Conservation (phyloP, 805 yeast genomes). For the Pichia paraexigua region DNA sequence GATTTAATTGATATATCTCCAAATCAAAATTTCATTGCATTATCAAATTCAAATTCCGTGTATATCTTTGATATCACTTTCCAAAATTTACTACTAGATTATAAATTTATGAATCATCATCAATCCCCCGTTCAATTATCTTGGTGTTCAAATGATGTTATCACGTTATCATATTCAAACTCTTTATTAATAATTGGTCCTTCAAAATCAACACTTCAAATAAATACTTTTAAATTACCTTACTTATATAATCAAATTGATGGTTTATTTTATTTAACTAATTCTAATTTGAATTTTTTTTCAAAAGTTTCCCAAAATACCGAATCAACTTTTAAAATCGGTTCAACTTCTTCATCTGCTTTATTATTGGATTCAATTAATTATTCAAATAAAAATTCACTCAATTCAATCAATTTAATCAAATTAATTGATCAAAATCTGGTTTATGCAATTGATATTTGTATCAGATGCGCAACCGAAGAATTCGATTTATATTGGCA, state of each 20-base stretch:
- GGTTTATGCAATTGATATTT: conserved; percentile 54
- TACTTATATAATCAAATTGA: conserved; percentile 48
- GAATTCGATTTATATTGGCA: conserved; percentile 80
- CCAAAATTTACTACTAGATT: background rate
- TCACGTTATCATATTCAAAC: conserved; percentile 50
- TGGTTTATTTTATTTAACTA: conserved; percentile 63
- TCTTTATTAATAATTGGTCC: conserved; percentile 70
- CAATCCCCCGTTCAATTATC: background rate
- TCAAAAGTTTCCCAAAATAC: conserved; percentile 53
- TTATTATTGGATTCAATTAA: conserved; percentile 74
- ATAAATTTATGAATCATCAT: background rate
- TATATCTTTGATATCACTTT: conserved; percentile 3
- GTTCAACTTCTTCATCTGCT: conserved; percentile 77
- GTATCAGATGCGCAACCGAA: conserved; percentile 66
- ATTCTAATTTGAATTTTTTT: conserved; percentile 49
- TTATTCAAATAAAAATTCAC: conserved; percentile 56
- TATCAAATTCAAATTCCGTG: background rate
- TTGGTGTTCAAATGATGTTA: conserved; percentile 88
- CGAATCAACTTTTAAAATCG: conserved; percentile 64
- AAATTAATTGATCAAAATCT: conserved; percentile 43
- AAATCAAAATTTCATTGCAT: conserved; percentile 5
- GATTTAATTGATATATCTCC: conserved; percentile 6
- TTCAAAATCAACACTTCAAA: conserved; percentile 46
- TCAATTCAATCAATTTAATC: conserved; percentile 75
- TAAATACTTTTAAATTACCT: conserved; percentile 39